Evolutionary conservation across 2,329 filamentous ascomycete species (phyloP).

Genomic region (Phyllosticta ampelicida): DNA sequence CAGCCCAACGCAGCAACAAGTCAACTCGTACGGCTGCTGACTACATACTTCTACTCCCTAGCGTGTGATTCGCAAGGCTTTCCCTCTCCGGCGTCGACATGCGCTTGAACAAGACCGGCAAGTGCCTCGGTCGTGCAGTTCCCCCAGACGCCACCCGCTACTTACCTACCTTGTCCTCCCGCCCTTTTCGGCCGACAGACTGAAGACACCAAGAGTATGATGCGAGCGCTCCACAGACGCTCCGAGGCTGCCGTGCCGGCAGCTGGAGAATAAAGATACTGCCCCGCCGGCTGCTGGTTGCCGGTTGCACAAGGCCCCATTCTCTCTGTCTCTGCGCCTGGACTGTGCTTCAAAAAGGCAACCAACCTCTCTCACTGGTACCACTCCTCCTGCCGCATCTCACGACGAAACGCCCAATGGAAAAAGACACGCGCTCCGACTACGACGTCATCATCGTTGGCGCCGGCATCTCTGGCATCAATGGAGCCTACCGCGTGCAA

Average conservation of each 20-base stretch:
- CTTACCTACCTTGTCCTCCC: neutral
- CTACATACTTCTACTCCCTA: too few species aligned
- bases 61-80: neutral
- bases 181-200: conserved; percentile 5
- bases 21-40: too few species aligned
- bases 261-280: neutral
- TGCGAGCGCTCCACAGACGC: neutral
- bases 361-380: neutral
- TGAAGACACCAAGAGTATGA: neutral
- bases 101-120: conserved; percentile 1
- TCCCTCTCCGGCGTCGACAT: neutral
- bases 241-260: neutral
- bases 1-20: neutral
- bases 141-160: conserved; percentile 7
- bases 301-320: too few species aligned
- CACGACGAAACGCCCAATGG: neutral
- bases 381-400: neutral
- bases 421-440: conserved; percentile 8
- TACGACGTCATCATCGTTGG: conserved; percentile 53
- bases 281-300: neutral
- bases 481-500: conserved; percentile 61
- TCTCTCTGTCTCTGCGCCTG: neutral
- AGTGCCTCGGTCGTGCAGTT: conserved; percentile 4
- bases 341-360: neutral
- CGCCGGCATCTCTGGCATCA: conserved; percentile 66